Percentiles rank a stretch among this genome's conserved stretches.
Evolutionary conservation across 2,329 filamentous ascomycete genomes (phyloP).

Genomic region (Botrytis medusae): DNA sequence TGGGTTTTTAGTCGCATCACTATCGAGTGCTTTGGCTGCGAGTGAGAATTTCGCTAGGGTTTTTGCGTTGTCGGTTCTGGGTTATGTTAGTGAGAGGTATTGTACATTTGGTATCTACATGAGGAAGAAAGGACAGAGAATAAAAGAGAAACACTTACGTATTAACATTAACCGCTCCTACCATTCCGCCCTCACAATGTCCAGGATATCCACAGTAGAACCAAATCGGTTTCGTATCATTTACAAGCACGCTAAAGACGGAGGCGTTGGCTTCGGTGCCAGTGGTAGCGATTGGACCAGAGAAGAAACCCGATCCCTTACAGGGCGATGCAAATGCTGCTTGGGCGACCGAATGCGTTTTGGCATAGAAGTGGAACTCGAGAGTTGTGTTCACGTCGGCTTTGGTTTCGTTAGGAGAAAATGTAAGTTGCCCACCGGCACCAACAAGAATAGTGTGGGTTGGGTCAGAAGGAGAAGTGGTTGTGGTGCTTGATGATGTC

Average conservation of each 20-base stretch:
- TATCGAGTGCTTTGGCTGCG: not conserved
- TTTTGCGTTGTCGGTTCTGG: slow-evolving; percentile 2
- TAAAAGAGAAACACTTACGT: slow-evolving; percentile 37
- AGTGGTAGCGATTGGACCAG: slow-evolving; percentile 27
- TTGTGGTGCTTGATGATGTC: slow-evolving; percentile 19
- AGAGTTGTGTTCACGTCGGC: slow-evolving; percentile 51
- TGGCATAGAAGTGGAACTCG: slow-evolving; percentile 55
- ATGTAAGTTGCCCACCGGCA: slow-evolving; percentile 42
- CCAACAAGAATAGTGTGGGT: slow-evolving; percentile 41
- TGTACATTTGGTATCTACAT: not conserved
- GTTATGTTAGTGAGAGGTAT: not conserved
- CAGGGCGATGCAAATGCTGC: slow-evolving; percentile 41
- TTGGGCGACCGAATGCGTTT: slow-evolving; percentile 51
- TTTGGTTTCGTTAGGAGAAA: slow-evolving; percentile 51
- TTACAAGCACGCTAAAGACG: slow-evolving; percentile 46
- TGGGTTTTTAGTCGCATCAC: slow-evolving; percentile 1
- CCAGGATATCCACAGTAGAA: slow-evolving; percentile 44
- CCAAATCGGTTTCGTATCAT: slow-evolving; percentile 45
- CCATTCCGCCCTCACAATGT: slow-evolving; percentile 47
- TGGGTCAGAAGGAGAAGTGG: slow-evolving; percentile 21
- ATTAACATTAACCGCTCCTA: slow-evolving; percentile 44
- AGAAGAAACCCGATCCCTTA: slow-evolving; percentile 34
- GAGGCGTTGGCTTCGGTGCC: slow-evolving; percentile 27
- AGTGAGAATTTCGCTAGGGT: not conserved
- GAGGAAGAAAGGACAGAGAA: not conserved